Evolutionary conservation across 768 basidiomycete species (phyloP), one percentile per base, ranked within the genome.

Genomic region (Arthromyces matolae): DNA sequence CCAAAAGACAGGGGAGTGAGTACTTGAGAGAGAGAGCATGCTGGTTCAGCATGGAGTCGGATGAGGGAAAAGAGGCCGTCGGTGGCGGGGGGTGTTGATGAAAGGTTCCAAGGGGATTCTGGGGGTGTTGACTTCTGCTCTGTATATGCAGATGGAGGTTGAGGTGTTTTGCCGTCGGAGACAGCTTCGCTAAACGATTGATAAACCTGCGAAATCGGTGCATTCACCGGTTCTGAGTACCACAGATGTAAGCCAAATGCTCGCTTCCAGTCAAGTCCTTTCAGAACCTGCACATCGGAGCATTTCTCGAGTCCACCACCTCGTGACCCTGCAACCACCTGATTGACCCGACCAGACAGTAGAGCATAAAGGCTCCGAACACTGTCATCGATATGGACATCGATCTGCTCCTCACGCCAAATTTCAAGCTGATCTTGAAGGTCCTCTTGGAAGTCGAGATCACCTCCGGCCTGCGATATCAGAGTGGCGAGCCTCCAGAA

Each of bases 251-350:
- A 68, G 2, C 91, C 96, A 61, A 98, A 89, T 1, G 85, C 84
- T 16, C 93, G 81, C 64, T 93, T 94, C 96, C 96, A 99, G 62
- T 96, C 94, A 44, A 97, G 66, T 0, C 81, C 87, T 43, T 83
- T 71, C 14, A 81, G 72, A 4, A 96, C 71, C 46, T 80, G 70
- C 22, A 90, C 60, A 46, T 85, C 82, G 10, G 71, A 62, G 60
- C 74, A 75, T 37, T 77, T 78, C 53, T 65, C 67, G 19, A 76
- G 56, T 14, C 78, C 80, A 22, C 71, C 71, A 3, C 78, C 77
- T 51, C 67, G 73, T 41, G 72, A 76, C 24, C 77, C 81, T 35
- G 78, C 73, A 8, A 84, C 71, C 5, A 81, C 64, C 50, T 79
- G 76, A 50, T 82, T 75, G 36, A 87, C 75, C 25, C 68, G 51